Conservation (phyloP, 371 early-diverging fungal genomes). For the Synchytrium microbalum region DNA sequence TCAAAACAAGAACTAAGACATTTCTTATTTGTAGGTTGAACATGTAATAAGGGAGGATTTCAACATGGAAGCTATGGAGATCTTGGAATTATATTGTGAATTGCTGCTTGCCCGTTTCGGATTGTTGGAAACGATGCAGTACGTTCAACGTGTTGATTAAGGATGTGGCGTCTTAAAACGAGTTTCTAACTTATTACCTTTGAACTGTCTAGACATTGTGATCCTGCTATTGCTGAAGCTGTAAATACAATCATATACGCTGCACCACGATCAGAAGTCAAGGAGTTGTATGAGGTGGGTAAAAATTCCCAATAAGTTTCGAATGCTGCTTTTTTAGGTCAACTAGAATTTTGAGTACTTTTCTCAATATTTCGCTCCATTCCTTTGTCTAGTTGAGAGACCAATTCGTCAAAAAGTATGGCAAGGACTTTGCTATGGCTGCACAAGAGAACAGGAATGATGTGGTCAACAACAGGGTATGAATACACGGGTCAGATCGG, state of each 20-base stretch:
- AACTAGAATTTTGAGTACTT: conserved; percentile 4
- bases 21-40: conserved; percentile 47
- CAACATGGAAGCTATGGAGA: conserved; percentile 82
- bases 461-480: conserved; percentile 67
- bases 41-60: conserved; percentile 90
- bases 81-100: conserved; percentile 84
- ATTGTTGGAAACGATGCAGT: conserved; percentile 72
- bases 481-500: conserved; percentile 7
- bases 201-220: conserved; percentile 49
- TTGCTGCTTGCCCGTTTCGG: conserved; percentile 80
- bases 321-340: too few species aligned
- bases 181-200: neutral
- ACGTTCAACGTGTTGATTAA: conserved; percentile 13
- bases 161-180: neutral
- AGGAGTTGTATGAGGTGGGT: conserved; percentile 64
- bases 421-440: conserved; percentile 66
- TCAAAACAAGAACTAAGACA: neutral
- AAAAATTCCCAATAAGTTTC: neutral
- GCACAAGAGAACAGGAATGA: conserved; percentile 69
- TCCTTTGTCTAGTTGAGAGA: conserved; percentile 46
- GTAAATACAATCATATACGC: conserved; percentile 86
- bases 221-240: conserved; percentile 74
- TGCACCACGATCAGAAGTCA: conserved; percentile 73
- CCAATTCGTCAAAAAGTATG: conserved; percentile 71
- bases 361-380: neutral